phyloP scores from a whole-genome alignment of 805 yeast species.

The Brettanomyces nanus region DNA sequence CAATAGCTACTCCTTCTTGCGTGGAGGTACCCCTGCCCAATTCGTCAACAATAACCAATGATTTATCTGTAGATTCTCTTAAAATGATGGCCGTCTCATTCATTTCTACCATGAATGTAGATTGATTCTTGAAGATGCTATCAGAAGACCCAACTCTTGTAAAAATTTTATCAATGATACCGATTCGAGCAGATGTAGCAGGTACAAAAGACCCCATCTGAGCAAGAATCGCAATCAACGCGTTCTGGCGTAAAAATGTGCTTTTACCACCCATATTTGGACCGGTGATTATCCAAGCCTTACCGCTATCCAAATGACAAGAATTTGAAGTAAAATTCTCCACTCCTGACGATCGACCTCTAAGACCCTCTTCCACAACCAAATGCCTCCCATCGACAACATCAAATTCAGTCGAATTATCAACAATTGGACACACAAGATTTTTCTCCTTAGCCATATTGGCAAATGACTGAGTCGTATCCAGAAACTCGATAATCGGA shows the following conservation, averaged over 20 bases:
- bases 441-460: slow-evolving; percentile 58
- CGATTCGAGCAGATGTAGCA: slow-evolving; percentile 52
- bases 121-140: slow-evolving; percentile 65
- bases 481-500: slow-evolving; percentile 55
- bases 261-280: slow-evolving; percentile 90
- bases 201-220: slow-evolving; percentile 75
- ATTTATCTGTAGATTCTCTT: slow-evolving; percentile 52
- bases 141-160: slow-evolving; percentile 83
- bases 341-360: slow-evolving; percentile 30
- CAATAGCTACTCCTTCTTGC: slow-evolving; percentile 76
- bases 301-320: slow-evolving; percentile 25
- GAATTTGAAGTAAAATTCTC: slow-evolving; percentile 41
- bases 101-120: slow-evolving; percentile 95
- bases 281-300: slow-evolving; percentile 66
- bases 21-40: slow-evolving; percentile 88
- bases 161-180: slow-evolving; percentile 70
- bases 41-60: slow-evolving; percentile 78
- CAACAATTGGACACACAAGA: slow-evolving; percentile 58
- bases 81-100: slow-evolving; percentile 69
- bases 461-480: slow-evolving; percentile 68
- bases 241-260: slow-evolving; percentile 66
- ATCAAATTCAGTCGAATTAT: slow-evolving; percentile 36
- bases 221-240: slow-evolving; percentile 56
- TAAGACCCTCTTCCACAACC: slow-evolving; percentile 74
- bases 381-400: slow-evolving; percentile 71